Percentiles rank a stretch among this genome's conserved stretches.
phyloP scores from a whole-genome alignment of 768 basidiomycete species.

The Wakefieldia striispora region DNA sequence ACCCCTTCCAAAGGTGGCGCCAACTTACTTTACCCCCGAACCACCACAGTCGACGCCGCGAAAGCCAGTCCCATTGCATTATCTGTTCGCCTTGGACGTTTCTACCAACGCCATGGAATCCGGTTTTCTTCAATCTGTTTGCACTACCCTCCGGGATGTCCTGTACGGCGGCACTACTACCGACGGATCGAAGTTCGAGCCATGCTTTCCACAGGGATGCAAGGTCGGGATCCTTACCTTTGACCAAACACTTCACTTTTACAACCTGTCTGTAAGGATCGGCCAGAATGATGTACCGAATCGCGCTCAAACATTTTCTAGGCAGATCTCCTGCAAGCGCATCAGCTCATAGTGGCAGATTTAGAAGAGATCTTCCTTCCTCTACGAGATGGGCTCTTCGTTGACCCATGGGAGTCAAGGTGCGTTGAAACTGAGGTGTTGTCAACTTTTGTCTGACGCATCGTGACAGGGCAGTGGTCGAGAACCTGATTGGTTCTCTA shows the following conservation, averaged over 20 bases:
- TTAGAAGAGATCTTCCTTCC: constrained; percentile 93
- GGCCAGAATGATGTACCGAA: constrained; percentile 4
- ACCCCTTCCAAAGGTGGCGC: constrained; percentile 51
- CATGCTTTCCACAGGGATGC: constrained; percentile 53
- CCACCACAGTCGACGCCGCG: constrained; percentile 47
- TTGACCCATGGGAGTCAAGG: constrained; percentile 69
- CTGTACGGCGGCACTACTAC: constrained; percentile 56
- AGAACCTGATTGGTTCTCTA: constrained; percentile 62
- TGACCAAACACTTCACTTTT: constrained; percentile 80
- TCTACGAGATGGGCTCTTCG: constrained; percentile 68
- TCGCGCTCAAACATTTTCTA: constrained; percentile 26
- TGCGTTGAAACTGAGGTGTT: constrained; percentile 34
- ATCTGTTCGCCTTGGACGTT: constrained; percentile 88
- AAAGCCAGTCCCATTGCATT: constrained; percentile 63
- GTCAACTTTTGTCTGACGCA: constrained; percentile 4
- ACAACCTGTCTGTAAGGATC: constrained; percentile 75
- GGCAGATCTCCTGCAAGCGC: constrained; percentile 47
- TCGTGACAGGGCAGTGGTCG: constrained; percentile 53
- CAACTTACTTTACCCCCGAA: constrained; percentile 52
- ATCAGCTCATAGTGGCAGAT: constrained; percentile 82
- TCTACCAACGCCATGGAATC: constrained; percentile 62
- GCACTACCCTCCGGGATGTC: constrained; percentile 55
- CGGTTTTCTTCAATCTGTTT: constrained; percentile 69
- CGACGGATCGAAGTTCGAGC: constrained; percentile 41
- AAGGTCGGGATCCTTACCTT: constrained; percentile 81